Evolutionary conservation across 1,139 yeast genomes (phyloP), one percentile per base, ranked within the genome.

Genomic region (Debaryomycetaceae sp.): DNA sequence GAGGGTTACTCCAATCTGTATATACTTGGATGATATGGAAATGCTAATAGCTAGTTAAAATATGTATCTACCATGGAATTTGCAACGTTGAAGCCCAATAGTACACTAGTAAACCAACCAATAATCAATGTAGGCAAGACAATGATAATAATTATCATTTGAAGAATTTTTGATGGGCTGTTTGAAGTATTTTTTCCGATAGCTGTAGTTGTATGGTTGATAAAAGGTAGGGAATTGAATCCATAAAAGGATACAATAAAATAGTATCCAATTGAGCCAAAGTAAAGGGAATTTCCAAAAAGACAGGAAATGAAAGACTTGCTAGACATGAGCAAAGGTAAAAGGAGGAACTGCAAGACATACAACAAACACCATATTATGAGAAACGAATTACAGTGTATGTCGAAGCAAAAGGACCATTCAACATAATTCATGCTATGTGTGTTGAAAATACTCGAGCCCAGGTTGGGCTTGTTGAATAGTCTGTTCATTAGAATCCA

Each of bases 401-500:
- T 84, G 59, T 90, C 97, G 62, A 90, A 90, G 65, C 97, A 89
- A 60, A 88, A 90, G 0, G 93, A 91, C 97, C 97, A 90, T 59
- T 89, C 97, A 41, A 90, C 74, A 51, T 81, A 80, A 44, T 81
- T 80, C 38, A 78, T 76, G 43, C 60, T 65, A 48, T 63, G 63
- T 41, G 50, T 53, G 24, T 51, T 50, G 31, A 56, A 31, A 6
- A 50, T 51, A 14, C 69, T 65, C 9, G 59, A 55, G 5, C 60
- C 59, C 5, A 79, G 77, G 51, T 75, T 64, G n/a, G 68, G 54
- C 45, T 62, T 60, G 47, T 69, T 71, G 52, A 88, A 76, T 48
- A 87, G 72, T 53, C 75, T 75, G 59, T 86, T 87, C 31, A 89
- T 82, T 36, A 86, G 59, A 14, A 82, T 50, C 95, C 96, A 90